Conservation (phyloP, 2,329 filamentous ascomycete species). For the Aspergillus luchuensis region DNA sequence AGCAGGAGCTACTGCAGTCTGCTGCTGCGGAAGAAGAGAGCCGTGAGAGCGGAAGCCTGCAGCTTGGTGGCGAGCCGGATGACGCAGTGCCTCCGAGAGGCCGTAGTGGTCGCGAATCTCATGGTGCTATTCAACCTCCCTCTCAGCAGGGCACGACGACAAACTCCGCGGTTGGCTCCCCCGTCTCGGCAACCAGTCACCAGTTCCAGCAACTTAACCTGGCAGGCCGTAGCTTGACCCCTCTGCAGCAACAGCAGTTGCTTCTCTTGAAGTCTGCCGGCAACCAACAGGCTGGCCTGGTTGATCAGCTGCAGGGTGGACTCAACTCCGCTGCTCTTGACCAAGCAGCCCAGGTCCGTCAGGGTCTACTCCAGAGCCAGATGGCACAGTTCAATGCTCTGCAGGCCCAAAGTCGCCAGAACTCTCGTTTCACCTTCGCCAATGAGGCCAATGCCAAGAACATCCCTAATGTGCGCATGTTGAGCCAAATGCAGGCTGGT, state of each 20-base stretch:
- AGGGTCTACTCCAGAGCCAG: constrained; percentile 49
- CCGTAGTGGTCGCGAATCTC: constrained; percentile 59
- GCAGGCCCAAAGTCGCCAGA: constrained; percentile 75
- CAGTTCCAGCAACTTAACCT: constrained; percentile 60
- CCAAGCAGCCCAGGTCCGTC: constrained; percentile 47
- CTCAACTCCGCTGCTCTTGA: constrained; percentile 39
- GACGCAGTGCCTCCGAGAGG: constrained; percentile 61
- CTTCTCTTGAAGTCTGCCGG: constrained; percentile 62
- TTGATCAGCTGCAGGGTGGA: constrained; percentile 40
- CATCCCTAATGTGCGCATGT: constrained; percentile 60
- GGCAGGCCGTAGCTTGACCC: constrained; percentile 73
- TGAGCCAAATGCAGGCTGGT: constrained; percentile 50
- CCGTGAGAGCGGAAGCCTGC: constrained; percentile 80
- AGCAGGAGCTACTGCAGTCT: constrained; percentile 57
- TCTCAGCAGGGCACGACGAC: constrained; percentile 64
- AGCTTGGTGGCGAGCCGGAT: constrained; percentile 90
- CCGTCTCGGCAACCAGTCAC: constrained; percentile 42
- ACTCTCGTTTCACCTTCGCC: constrained; percentile 84
- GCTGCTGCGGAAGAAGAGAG: constrained; percentile 67
- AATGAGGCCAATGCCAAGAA: constrained; percentile 64
- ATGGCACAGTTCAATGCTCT: constrained; percentile 56
- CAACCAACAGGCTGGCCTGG: constrained; percentile 63
- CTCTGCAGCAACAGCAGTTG: constrained; percentile 75
- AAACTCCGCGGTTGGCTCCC: constrained; percentile 45
- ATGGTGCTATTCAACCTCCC: constrained; percentile 71